These are phyloP conservation scores for Rhynchosporium agropyri DNA, from an alignment of 2,329 filamentous ascomycete genomes.

Conservation along the genomic window DNA sequence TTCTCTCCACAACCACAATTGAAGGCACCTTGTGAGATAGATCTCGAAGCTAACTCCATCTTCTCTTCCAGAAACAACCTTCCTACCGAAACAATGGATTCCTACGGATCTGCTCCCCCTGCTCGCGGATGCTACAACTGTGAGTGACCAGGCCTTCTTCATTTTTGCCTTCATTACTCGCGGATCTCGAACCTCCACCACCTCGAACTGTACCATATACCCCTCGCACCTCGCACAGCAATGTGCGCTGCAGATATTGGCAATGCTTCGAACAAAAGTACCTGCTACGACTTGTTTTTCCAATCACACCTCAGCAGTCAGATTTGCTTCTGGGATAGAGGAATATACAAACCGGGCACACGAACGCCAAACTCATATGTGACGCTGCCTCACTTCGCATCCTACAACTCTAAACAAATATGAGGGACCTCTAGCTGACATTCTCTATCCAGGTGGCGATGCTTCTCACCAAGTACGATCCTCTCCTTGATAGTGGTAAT, in stretches of 20 bases:
- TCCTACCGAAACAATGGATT: conserved; percentile 40
- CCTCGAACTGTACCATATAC: background rate
- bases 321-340: conserved; percentile 9
- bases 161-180: conserved; percentile 27
- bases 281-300: conserved; percentile 14
- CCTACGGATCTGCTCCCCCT: conserved; percentile 37
- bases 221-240: background rate
- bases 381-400: background rate
- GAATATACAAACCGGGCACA: conserved; percentile 14
- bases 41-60: conserved; percentile 14
- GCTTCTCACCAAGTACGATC: conserved; percentile 70
- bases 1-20: conserved; percentile 9
- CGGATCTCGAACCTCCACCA: conserved; percentile 5
- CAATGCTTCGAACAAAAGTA: conserved; percentile 4
- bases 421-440: conserved; percentile 38
- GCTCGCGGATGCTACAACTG: conserved; percentile 54
- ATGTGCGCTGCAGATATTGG: background rate
- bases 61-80: conserved; percentile 24
- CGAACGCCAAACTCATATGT: background rate
- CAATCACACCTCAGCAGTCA: conserved; percentile 24
- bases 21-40: background rate
- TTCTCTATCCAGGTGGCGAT: conserved; percentile 63
- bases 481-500: conserved; percentile 24
- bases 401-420: background rate
- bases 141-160: conserved; percentile 44